Conservation (phyloP, 2,329 filamentous ascomycete species). For the Colletotrichum tamarilloi region DNA sequence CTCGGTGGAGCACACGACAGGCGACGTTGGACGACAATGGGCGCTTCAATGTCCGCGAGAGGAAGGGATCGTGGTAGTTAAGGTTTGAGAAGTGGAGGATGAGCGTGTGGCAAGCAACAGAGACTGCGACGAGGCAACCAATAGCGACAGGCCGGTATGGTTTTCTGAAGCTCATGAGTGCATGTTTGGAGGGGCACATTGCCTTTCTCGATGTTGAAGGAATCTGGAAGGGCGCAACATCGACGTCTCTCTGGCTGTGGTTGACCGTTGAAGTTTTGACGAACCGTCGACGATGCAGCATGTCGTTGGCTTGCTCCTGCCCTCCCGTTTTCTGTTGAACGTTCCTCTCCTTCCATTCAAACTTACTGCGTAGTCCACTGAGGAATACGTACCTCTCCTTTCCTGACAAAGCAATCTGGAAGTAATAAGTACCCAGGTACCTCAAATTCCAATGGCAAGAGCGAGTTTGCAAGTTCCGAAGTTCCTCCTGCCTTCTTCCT, state of each 20-base stretch:
- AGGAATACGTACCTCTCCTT: not conserved
- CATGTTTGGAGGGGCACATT: not conserved
- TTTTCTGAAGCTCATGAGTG: not conserved
- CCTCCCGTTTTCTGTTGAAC: not conserved
- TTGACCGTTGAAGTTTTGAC: not conserved
- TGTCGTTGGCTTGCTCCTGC: not conserved
- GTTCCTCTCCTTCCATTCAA: too few relatives aligned
- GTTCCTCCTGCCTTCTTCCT: not conserved
- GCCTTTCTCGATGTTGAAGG: not conserved
- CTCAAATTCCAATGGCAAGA: not conserved
- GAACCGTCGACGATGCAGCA: not conserved
- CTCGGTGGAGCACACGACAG: slow-evolving; percentile 1
- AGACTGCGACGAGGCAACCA: not conserved
- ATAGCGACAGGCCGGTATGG: not conserved
- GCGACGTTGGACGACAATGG: not conserved
- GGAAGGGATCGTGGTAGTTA: slow-evolving; percentile 21
- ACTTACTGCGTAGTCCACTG: too few relatives aligned
- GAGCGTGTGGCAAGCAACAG: not conserved
- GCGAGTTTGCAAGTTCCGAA: not conserved
- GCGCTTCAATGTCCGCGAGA: slow-evolving; percentile 1
- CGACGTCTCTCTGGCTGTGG: not conserved
- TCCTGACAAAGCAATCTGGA: not conserved
- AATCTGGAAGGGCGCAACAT: not conserved
- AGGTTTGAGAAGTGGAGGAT: slow-evolving; percentile 1
- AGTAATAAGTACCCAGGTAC: not conserved